Base-by-base conservation (phyloP, 2,329 filamentous ascomycete species). In the Penicillium sp. region DNA sequence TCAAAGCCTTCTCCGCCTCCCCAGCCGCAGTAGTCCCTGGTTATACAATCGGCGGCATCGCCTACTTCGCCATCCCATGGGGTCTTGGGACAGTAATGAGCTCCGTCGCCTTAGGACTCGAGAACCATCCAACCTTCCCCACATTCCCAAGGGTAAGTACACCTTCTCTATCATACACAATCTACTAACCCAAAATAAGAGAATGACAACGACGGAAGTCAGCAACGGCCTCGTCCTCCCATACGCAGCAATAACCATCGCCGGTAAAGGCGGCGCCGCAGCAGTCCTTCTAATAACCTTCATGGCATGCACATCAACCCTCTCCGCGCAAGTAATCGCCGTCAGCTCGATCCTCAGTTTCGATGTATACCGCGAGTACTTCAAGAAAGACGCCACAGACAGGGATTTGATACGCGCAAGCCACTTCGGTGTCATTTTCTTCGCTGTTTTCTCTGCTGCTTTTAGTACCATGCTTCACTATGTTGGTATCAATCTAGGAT, bases 51-150 rank as follows among this genome's bases (percentile, higher is more conserved):
- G 81, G 81, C 0, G 81, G 80, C 0, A 76, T 83, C 14, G 75
- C 79, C 0, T 84, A 81, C 55, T 84, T 84, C 48, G 76, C 78
- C 0, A 80, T 84, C 11, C 81, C 82, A 0, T 83, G 79, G 79
- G 77, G 75, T 1, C 68, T 83, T 0, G 81, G 80, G 1, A 83
- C 81, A 0, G 63, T 82, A 0, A 79, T 80, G 68, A 78, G 78
- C 47, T 76, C 78, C 7, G 71, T 78, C 0, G 80, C 79, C 0
- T 64, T 82, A 0, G 80, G 74, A 0, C 64, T 83, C 0, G 80
- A 83, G 47, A 73, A 74, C 8, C 75, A 72, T 0, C 73, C 79
- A 0, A 70, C 73, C 0, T 85, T 83, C 51, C 82, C 82, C 0
- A 85, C 81, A 0, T 84, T 78, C 44, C 82, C 82, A 3, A 64